These are phyloP conservation scores for Cadophora malorum DNA, from an alignment of 2,329 filamentous ascomycete genomes.

Conservation along the genomic window DNA sequence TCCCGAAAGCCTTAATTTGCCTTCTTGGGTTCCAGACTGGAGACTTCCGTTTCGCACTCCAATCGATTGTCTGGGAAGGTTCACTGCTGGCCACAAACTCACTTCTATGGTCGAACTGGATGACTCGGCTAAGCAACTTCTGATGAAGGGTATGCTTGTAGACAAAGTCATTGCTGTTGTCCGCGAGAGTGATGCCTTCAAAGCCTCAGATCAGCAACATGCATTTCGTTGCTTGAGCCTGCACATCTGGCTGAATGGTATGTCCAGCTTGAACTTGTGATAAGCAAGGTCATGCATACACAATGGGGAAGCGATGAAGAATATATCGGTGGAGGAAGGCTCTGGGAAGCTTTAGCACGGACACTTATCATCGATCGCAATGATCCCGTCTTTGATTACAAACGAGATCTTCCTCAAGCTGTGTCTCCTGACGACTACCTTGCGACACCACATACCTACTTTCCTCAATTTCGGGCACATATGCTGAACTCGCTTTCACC, in stretches of 20 bases:
- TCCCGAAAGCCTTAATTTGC: neutral
- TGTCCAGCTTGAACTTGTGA: neutral
- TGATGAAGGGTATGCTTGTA: neutral
- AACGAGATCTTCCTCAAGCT: neutral
- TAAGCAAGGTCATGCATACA: neutral
- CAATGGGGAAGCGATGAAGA: neutral
- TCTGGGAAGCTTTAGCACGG: neutral
- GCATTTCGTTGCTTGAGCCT: neutral
- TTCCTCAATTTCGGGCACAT: neutral
- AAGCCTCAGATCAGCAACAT: neutral
- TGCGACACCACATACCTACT: neutral
- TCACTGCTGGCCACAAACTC: neutral
- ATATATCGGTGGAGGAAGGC: neutral
- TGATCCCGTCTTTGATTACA: neutral
- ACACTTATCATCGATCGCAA: constrained; percentile 8
- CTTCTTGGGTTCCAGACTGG: constrained; percentile 8
- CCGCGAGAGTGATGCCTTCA: neutral
- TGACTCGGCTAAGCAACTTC: neutral
- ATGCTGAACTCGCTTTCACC: neutral
- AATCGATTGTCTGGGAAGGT: neutral
- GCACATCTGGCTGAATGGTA: neutral
- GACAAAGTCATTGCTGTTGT: neutral
- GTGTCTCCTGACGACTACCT: neutral
- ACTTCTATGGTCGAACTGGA: neutral
- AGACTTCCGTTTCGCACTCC: neutral